These are phyloP conservation scores for Pyrenochaeta sp. DNA, from an alignment of 2,329 filamentous ascomycete genomes.

Conservation along the genomic window DNA sequence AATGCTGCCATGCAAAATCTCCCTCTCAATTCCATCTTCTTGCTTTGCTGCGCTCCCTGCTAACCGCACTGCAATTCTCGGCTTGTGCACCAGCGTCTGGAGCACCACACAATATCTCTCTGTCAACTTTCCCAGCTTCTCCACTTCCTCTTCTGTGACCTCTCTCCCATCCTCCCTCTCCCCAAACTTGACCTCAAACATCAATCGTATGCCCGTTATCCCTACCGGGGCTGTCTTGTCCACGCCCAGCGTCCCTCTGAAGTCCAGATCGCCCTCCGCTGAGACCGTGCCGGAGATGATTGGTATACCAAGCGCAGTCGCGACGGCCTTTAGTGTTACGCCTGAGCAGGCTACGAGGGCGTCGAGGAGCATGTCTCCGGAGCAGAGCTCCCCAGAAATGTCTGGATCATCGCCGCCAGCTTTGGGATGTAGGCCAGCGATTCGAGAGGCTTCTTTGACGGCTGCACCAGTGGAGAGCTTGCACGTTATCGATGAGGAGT, in stretches of 20 bases:
- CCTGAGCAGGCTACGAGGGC: conserved; percentile 61
- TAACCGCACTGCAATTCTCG: conserved; percentile 36
- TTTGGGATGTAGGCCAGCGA: conserved; percentile 59
- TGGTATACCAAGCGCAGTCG: conserved; percentile 57
- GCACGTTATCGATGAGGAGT: conserved; percentile 57
- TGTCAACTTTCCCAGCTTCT: conserved; percentile 58
- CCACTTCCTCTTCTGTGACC: conserved; percentile 54
- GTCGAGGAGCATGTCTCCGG: conserved; percentile 61
- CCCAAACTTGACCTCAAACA: conserved; percentile 54
- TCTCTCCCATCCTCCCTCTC: conserved; percentile 40
- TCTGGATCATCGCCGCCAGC: conserved; percentile 55
- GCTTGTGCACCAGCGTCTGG: conserved; percentile 45
- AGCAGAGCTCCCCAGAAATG: conserved; percentile 59
- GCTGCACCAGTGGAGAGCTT: conserved; percentile 55
- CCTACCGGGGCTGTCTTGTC: conserved; percentile 57
- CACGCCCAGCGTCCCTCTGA: conserved; percentile 60
- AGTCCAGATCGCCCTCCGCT: conserved; percentile 60
- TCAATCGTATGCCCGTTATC: conserved; percentile 56
- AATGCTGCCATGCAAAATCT: conserved; percentile 26
- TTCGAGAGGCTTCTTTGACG: conserved; percentile 50
- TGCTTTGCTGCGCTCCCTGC: conserved; percentile 29
- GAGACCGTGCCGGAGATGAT: conserved; percentile 53
- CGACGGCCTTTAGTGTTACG: conserved; percentile 61
- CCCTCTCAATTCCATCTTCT: conserved; percentile 24
- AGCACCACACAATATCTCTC: conserved; percentile 59